phyloP scores from a whole-genome alignment of 495 filamentous ascomycete species.

The Hyphodiscus hymeniophilus region DNA sequence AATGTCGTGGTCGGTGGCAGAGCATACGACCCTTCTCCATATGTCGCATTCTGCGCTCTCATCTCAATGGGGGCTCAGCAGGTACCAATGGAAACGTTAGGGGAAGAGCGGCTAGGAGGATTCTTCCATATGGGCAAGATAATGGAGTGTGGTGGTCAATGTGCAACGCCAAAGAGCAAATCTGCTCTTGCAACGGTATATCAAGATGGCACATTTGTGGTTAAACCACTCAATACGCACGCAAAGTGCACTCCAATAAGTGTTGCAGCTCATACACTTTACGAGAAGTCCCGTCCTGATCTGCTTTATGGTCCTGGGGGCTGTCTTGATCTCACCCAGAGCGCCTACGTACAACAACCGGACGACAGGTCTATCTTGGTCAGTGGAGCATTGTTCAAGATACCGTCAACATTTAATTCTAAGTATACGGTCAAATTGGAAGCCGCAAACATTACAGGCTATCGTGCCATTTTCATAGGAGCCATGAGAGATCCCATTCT shows the following conservation, averaged over 20 bases:
- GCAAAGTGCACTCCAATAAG: conserved; percentile 34
- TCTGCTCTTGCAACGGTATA: conserved; percentile 30
- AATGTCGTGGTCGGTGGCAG: conserved; percentile 39
- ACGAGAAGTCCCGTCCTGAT: conserved; percentile 43
- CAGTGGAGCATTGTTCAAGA: conserved; percentile 30
- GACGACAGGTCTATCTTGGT: conserved; percentile 33
- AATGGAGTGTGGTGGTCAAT: conserved; percentile 42
- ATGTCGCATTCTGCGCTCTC: conserved; percentile 33
- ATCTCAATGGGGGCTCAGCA: conserved; percentile 2
- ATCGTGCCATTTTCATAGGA: conserved; percentile 38
- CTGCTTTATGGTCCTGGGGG: conserved; percentile 38
- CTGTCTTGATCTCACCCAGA: conserved; percentile 28
- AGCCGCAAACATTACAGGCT: conserved; percentile 30
- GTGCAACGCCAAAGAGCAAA: conserved; percentile 37
- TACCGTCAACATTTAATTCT: conserved; percentile 7
- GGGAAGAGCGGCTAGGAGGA: conserved; percentile 22
- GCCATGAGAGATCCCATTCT: conserved; percentile 38
- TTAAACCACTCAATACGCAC: conserved; percentile 25
- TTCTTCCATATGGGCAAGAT: conserved; percentile 45
- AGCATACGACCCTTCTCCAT: conserved; percentile 42
- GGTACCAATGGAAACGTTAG: conserved; percentile 6
- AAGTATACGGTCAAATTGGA: conserved; percentile 41
- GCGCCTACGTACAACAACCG: conserved; percentile 31
- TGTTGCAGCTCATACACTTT: conserved; percentile 43
- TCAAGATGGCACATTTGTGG: conserved; percentile 33